These are phyloP conservation scores for Mimosa pudica DNA, from an alignment of 306 rosid genomes.

Conservation along the genomic window DNA sequence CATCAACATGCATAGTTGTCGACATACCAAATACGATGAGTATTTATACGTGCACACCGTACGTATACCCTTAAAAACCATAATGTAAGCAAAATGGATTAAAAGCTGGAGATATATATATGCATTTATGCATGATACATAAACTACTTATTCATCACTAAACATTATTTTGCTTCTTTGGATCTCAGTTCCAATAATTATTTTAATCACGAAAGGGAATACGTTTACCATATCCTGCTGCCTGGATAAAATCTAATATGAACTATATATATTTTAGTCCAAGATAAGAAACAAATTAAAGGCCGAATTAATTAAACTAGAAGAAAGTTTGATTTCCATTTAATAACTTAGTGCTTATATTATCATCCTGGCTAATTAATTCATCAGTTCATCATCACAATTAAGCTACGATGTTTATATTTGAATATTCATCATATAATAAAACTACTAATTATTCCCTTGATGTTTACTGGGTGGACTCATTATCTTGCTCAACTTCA, in stretches of 20 bases:
- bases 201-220: slow-evolving; percentile 7
- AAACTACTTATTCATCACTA: background rate
- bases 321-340: slow-evolving; percentile 6
- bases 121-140: background rate
- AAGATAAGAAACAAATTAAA: background rate
- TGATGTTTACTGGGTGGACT: slow-evolving; percentile 37
- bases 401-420: background rate
- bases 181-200: background rate
- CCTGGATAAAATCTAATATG: background rate
- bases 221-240: background rate
- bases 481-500: slow-evolving; percentile 90
- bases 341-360: background rate
- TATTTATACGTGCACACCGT: background rate
- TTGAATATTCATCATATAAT: background rate
- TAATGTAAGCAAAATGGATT: slow-evolving; percentile 18
- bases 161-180: slow-evolving; percentile 20
- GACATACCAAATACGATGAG: background rate
- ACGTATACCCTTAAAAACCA: slow-evolving; percentile 15
- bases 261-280: background rate
- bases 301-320: background rate
- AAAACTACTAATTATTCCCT: background rate
- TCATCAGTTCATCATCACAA: background rate
- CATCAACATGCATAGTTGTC: background rate
- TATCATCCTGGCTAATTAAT: slow-evolving; percentile 2
- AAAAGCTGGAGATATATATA: background rate